Conservation (phyloP, 73 alveolate species). For the Diophrys appendiculata region DNA sequence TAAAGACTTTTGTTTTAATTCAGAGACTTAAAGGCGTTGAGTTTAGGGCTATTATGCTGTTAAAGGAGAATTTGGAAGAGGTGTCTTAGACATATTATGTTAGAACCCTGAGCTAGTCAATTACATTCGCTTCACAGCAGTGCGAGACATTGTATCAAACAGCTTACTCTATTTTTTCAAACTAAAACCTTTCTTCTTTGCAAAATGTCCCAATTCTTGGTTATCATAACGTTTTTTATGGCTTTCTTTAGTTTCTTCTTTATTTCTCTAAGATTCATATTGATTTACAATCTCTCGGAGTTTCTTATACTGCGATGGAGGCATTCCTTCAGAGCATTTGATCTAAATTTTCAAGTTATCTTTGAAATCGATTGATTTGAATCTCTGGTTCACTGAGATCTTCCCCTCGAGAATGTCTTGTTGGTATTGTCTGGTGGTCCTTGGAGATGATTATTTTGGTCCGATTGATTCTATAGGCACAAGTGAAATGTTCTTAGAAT, state of each 20-base stretch:
- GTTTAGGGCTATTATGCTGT: no score
- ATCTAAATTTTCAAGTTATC: conserved; percentile 8
- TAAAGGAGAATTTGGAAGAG: no score
- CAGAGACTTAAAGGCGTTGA: no score
- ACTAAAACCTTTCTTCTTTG: conserved; percentile 15
- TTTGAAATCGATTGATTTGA: conserved; percentile 18
- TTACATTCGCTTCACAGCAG: no score
- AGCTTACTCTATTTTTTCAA: background rate
- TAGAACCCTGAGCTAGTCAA: no score
- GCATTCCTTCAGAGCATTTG: background rate
- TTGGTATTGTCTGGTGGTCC: background rate
- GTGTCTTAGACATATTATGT: no score
- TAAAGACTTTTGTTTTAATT: no score
- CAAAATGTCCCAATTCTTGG: conserved; percentile 14
- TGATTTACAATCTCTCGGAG: background rate
- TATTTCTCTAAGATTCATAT: background rate
- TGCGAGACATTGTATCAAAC: no score
- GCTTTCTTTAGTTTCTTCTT: background rate
- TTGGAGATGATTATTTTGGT: no score
- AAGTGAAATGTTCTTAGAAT: no score
- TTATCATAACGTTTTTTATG: background rate
- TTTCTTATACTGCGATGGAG: background rate
- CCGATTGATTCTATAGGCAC: no score
- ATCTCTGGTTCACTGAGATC: background rate
- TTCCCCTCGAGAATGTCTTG: background rate